phyloP scores from a whole-genome alignment of 2,329 filamentous ascomycete species.

The Akanthomyces dipterigenus region DNA sequence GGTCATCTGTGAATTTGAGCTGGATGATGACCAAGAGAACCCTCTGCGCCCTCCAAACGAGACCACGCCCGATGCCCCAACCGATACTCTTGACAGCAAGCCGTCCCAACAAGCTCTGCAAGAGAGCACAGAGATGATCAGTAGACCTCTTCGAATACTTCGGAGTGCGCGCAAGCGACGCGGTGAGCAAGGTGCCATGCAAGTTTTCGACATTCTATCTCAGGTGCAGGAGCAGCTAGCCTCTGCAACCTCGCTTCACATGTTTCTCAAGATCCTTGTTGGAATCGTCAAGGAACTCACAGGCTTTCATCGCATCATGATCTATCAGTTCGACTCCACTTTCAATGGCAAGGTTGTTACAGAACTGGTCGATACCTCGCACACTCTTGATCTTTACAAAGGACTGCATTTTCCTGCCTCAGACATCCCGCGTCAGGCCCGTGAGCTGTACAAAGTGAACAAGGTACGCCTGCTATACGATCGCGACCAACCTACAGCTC shows the following conservation, averaged over 20 bases:
- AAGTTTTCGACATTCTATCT: constrained; percentile 86
- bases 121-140: constrained; percentile 69
- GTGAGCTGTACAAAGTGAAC: constrained; percentile 86
- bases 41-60: constrained; percentile 60
- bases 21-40: constrained; percentile 66
- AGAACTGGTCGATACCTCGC: constrained; percentile 73
- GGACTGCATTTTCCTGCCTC: constrained; percentile 84
- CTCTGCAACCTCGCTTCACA: constrained; percentile 61
- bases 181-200: constrained; percentile 77
- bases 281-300: constrained; percentile 85
- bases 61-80: constrained; percentile 53
- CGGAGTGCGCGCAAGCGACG: constrained; percentile 67
- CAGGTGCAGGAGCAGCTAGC: constrained; percentile 85
- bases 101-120: constrained; percentile 68
- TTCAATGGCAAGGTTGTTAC: constrained; percentile 86
- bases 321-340: constrained; percentile 79
- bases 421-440: constrained; percentile 77
- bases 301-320: constrained; percentile 86
- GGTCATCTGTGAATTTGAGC: constrained; percentile 81
- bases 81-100: constrained; percentile 66
- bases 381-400: constrained; percentile 78
- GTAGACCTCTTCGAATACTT: constrained; percentile 70
- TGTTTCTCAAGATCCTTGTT: constrained; percentile 72
- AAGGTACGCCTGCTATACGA: constrained; percentile 85
- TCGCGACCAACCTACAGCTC: constrained; percentile 69